These are phyloP conservation scores for Irpex sp. DNA, from an alignment of 1,284 basidiomycete species.

Conservation along the genomic window DNA sequence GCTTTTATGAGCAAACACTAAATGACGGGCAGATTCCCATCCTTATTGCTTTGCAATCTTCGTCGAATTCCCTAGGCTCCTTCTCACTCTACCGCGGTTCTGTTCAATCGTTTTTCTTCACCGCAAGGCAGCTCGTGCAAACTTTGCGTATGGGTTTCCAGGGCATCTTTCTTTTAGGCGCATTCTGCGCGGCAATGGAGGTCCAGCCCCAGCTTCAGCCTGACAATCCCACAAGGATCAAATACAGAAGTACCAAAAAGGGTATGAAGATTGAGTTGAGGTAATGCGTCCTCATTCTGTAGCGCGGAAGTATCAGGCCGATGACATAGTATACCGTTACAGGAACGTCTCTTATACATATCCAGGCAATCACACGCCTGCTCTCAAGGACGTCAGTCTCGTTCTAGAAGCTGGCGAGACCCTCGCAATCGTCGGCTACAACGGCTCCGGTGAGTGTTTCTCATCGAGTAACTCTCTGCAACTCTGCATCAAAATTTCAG, in stretches of 20 bases:
- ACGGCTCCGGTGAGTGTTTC: constrained; percentile 62
- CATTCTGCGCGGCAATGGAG: constrained; percentile 71
- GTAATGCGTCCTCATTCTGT: constrained; percentile 32
- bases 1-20: constrained; percentile 3
- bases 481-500: background rate
- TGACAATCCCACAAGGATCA: constrained; percentile 34
- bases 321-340: constrained; percentile 6
- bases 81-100: constrained; percentile 74
- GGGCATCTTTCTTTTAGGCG: constrained; percentile 77
- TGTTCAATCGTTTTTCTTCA: constrained; percentile 66
- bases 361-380: constrained; percentile 63
- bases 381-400: constrained; percentile 66
- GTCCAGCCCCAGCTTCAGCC: constrained; percentile 67
- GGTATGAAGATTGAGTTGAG: constrained; percentile 71
- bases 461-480: background rate
- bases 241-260: constrained; percentile 41
- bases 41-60: constrained; percentile 63
- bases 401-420: constrained; percentile 69
- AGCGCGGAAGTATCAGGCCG: background rate
- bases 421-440: constrained; percentile 80
- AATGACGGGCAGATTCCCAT: constrained; percentile 56
- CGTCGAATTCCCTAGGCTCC: constrained; percentile 72
- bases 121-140: constrained; percentile 55
- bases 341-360: constrained; percentile 76
- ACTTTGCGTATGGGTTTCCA: constrained; percentile 72